These are phyloP conservation scores for Pleurotus sapidus DNA, from an alignment of 768 basidiomycete species.

Conservation along the genomic window DNA sequence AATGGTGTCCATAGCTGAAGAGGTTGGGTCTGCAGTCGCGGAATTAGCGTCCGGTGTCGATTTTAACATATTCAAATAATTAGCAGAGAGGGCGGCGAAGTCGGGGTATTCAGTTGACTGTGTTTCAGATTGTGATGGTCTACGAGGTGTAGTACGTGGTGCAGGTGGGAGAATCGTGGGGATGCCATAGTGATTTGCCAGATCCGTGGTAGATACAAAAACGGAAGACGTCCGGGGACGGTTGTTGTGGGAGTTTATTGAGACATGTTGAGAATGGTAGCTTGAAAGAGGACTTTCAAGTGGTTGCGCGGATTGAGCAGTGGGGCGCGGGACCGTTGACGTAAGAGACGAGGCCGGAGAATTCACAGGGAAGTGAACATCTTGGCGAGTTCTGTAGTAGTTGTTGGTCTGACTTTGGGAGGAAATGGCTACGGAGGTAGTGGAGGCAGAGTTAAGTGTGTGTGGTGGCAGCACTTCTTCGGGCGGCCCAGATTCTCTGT, in stretches of 20 bases:
- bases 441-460: conserved; percentile 19
- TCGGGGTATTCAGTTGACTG: conserved; percentile 28
- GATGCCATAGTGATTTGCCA: conserved; percentile 78
- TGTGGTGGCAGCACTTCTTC: conserved; percentile 47
- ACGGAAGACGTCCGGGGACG: conserved; percentile 72
- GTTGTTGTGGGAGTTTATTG: conserved; percentile 47
- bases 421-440: conserved; percentile 49
- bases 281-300: conserved; percentile 63
- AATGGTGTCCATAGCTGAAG: conserved; percentile 22
- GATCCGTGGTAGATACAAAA: conserved; percentile 62
- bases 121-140: conserved; percentile 35
- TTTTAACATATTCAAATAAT: conserved; percentile 70
- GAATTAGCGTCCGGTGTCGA: conserved; percentile 41
- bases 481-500: conserved; percentile 52
- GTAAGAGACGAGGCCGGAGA: conserved; percentile 34
- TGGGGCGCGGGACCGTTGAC: conserved; percentile 36
- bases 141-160: conserved; percentile 56
- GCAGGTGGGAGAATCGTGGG: conserved; percentile 68
- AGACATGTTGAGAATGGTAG: conserved; percentile 47
- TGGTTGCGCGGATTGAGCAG: conserved; percentile 31
- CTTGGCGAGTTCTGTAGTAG: conserved; percentile 38
- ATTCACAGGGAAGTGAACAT: conserved; percentile 46
- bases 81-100: conserved; percentile 49
- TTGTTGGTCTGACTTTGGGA: conserved; percentile 31
- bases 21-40: conserved; percentile 25